Conservation (phyloP, 176 grass and related monocot species). For the Zea luxurians region DNA sequence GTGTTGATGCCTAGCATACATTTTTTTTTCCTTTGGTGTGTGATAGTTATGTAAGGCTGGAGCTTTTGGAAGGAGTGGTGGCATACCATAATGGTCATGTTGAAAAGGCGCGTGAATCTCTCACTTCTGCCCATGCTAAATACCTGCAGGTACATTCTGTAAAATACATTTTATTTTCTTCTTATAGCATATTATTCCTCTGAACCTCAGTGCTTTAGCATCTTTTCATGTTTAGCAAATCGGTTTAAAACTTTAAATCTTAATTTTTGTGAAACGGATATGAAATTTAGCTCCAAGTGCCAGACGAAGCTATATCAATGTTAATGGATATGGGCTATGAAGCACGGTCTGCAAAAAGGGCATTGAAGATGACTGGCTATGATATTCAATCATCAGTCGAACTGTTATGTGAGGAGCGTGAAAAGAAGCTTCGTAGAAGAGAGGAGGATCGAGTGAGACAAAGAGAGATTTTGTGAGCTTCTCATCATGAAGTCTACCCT, state of each 20-base stretch:
- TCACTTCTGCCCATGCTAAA: constrained; percentile 83
- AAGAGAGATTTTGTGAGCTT: constrained; percentile 69
- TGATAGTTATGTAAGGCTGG: constrained; percentile 87
- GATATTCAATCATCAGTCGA: constrained; percentile 83
- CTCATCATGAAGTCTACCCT: constrained; percentile 18
- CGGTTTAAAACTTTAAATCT: not conserved
- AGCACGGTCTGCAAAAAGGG: constrained; percentile 71
- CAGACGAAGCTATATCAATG: constrained; percentile 89
- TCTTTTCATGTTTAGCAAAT: not conserved
- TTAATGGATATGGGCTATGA: constrained; percentile 86
- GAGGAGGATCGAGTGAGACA: constrained; percentile 58
- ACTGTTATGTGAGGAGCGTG: constrained; percentile 79
- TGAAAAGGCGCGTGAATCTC: constrained; percentile 57
- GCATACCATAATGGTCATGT: constrained; percentile 81
- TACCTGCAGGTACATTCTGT: constrained; percentile 65
- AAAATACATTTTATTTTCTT: not conserved
- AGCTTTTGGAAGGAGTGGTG: constrained; percentile 96
- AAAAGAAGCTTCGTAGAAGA: constrained; percentile 57
- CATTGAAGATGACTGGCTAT: constrained; percentile 83
- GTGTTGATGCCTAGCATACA: constrained; percentile 6
- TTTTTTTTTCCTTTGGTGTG: constrained; percentile 20
- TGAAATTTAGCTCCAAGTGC: constrained; percentile 82
- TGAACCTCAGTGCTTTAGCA: not conserved
- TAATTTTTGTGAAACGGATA: constrained; percentile 27
- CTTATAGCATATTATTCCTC: not conserved